These are phyloP conservation scores for Zoysia japonica DNA, from an alignment of 176 grass and related monocot species.

Conservation along the genomic window DNA sequence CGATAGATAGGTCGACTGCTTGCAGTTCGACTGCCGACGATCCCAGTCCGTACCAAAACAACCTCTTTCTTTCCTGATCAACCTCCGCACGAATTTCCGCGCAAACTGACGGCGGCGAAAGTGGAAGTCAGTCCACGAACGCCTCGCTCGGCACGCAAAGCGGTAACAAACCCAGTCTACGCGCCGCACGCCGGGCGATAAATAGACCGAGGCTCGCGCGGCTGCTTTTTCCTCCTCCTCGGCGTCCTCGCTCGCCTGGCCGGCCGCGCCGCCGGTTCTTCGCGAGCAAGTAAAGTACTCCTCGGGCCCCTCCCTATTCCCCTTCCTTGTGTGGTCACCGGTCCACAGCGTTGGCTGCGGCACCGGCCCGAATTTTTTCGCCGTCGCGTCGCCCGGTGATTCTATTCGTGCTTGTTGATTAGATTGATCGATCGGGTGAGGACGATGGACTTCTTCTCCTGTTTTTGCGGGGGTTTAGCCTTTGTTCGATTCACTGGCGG, in stretches of 20 bases:
- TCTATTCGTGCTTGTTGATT: not conserved
- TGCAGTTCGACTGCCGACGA: too few relatives aligned
- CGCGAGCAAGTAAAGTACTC: slow-evolving; percentile 18
- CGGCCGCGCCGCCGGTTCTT: slow-evolving; percentile 2
- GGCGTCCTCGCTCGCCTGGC: not conserved
- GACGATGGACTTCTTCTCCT: too few relatives aligned
- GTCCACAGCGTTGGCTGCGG: not conserved
- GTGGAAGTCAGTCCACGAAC: too few relatives aligned
- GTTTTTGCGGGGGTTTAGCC: not conserved
- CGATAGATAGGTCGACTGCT: too few relatives aligned
- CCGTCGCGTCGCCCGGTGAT: not conserved
- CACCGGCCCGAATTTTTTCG: not conserved
- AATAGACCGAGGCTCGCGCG: not conserved
- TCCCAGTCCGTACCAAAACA: too few relatives aligned
- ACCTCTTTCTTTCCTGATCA: too few relatives aligned
- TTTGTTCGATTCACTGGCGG: not conserved
- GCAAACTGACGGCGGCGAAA: too few relatives aligned
- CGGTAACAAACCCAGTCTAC: not conserved
- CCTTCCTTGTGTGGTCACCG: not conserved
- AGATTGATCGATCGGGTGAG: slow-evolving; percentile 7
- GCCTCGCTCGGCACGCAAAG: too few relatives aligned
- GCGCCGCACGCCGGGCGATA: slow-evolving; percentile 19
- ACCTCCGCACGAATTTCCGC: too few relatives aligned
- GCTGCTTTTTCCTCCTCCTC: not conserved
- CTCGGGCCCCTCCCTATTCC: not conserved